Conservation (phyloP, 2,329 filamentous ascomycete species). For the Cladophialophora bantiana region DNA sequence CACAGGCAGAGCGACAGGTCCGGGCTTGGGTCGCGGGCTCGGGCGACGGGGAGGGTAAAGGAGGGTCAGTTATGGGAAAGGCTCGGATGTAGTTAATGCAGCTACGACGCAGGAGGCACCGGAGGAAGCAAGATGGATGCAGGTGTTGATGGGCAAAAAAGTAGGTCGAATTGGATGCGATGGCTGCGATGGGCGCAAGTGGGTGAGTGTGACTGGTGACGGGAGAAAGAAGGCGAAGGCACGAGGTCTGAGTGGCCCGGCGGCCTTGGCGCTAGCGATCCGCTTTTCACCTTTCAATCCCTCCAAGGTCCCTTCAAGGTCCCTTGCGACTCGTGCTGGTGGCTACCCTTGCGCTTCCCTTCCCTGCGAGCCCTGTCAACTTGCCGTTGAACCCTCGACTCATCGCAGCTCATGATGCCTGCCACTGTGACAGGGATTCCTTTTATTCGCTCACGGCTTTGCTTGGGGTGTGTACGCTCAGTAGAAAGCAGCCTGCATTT, state of each 20-base stretch:
- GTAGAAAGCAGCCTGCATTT: background rate
- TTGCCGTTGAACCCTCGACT: background rate
- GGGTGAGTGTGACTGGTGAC: slow-evolving; percentile 15
- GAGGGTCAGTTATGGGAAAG: slow-evolving; percentile 22
- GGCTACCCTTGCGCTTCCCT: background rate
- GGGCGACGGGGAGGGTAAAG: slow-evolving; percentile 13
- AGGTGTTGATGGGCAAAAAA: slow-evolving; percentile 21
- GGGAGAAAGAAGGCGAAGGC: slow-evolving; percentile 23
- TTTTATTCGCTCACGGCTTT: background rate
- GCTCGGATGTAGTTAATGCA: slow-evolving; percentile 14
- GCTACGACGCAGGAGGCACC: slow-evolving; percentile 15
- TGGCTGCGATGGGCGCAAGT: slow-evolving; percentile 15
- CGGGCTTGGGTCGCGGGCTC: slow-evolving; percentile 12
- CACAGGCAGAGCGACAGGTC: slow-evolving; percentile 4
- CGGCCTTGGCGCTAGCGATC: slow-evolving; percentile 33
- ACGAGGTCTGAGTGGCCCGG: slow-evolving; percentile 29
- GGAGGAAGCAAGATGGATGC: slow-evolving; percentile 16
- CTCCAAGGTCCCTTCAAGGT: background rate
- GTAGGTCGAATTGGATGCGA: slow-evolving; percentile 18
- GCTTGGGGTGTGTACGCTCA: background rate
- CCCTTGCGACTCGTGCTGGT: background rate
- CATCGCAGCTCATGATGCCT: background rate
- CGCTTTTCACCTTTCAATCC: slow-evolving; percentile 6
- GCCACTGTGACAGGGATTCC: background rate
- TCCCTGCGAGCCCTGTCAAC: background rate